phyloP scores from a whole-genome alignment of 441 rosid genomes.

The Gossypium schwendimanii region DNA sequence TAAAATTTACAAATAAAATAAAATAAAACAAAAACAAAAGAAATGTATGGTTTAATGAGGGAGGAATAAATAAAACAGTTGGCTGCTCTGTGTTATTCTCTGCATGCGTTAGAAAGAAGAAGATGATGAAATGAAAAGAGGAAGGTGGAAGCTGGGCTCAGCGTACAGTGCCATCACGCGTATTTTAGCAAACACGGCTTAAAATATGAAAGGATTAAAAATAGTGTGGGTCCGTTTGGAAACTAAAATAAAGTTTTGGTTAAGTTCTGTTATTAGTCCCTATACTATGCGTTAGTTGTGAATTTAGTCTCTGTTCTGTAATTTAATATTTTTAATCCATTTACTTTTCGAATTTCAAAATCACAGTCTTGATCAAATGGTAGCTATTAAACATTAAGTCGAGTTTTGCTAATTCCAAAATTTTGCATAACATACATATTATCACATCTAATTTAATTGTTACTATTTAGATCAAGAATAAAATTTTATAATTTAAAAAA shows the following conservation, averaged over 20 bases:
- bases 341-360: too few relatives aligned
- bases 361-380: too few relatives aligned
- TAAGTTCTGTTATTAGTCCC: background rate
- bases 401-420: too few relatives aligned
- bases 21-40: background rate
- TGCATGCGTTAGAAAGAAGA: background rate
- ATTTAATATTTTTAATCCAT: background rate
- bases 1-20: background rate
- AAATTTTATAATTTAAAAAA: too few relatives aligned
- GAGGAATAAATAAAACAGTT: conserved; percentile 15
- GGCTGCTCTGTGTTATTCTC: background rate
- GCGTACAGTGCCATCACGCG: background rate
- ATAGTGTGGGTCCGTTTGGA: conserved; percentile 8
- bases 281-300: too few relatives aligned
- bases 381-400: too few relatives aligned
- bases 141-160: background rate
- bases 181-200: background rate
- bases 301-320: too few relatives aligned
- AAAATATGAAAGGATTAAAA: background rate
- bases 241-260: background rate
- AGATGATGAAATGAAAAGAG: background rate
- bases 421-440: too few relatives aligned
- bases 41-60: background rate
- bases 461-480: too few relatives aligned
- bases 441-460: too few relatives aligned